phyloP scores from a whole-genome alignment of 805 yeast genomes.

The Pichia ethanolica region DNA sequence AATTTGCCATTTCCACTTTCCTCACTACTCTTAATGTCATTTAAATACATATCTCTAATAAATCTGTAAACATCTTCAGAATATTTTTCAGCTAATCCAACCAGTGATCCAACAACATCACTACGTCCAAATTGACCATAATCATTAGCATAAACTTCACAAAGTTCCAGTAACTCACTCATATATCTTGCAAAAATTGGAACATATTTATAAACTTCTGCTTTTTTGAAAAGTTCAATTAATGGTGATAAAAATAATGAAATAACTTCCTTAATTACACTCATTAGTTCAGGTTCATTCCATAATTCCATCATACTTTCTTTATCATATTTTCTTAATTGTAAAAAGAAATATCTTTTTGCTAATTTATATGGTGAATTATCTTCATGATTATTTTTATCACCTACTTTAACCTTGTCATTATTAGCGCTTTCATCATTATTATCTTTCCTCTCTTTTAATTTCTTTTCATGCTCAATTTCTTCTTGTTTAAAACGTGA shows the following conservation, averaged over 20 bases:
- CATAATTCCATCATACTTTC: conserved; percentile 66
- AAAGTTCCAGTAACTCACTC: conserved; percentile 53
- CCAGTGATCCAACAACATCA: conserved; percentile 61
- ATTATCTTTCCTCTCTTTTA: background rate
- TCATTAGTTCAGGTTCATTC: conserved; percentile 80
- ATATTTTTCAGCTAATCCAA: conserved; percentile 61
- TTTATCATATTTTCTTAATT: conserved; percentile 68
- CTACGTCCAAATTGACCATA: conserved; percentile 34
- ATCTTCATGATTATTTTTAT: conserved; percentile 12
- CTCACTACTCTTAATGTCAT: conserved; percentile 46
- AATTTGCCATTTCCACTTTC: conserved; percentile 29
- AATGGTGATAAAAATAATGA: conserved; percentile 69
- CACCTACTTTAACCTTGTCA: background rate
- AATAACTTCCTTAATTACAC: conserved; percentile 63
- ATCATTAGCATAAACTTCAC: conserved; percentile 42
- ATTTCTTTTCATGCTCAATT: background rate
- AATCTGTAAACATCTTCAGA: conserved; percentile 67
- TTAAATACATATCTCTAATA: conserved; percentile 71
- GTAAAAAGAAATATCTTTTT: conserved; percentile 55
- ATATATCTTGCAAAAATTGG: conserved; percentile 59
- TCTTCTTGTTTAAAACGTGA: conserved; percentile 12
- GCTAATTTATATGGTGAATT: conserved; percentile 37
- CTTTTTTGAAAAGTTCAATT: conserved; percentile 57
- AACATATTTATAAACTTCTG: conserved; percentile 58
- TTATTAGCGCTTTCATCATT: background rate